Percentiles rank a stretch among this genome's conserved stretches.
phyloP scores from a whole-genome alignment of 2,329 filamentous ascomycete genomes.

The Madurella mycetomatis region DNA sequence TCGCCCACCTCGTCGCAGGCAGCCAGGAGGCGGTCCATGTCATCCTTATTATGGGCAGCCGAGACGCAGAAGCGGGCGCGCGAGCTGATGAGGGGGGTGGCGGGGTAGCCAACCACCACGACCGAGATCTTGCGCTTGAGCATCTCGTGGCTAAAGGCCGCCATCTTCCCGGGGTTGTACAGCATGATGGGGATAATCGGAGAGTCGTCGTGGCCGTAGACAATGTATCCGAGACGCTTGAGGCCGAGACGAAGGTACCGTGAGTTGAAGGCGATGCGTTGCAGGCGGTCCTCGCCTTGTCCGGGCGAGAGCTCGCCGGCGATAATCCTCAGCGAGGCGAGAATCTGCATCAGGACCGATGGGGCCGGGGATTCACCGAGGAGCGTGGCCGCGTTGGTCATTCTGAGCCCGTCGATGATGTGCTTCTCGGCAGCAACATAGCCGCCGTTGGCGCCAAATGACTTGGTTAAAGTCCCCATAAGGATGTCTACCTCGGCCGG shows the following conservation, averaged over 20 bases:
- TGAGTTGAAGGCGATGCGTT: conserved; percentile 96
- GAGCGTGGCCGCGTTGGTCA: conserved; percentile 78
- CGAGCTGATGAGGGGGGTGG: conserved; percentile 90
- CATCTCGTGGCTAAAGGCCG: conserved; percentile 98
- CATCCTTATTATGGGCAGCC: conserved; percentile 95
- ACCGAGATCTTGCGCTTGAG: conserved; percentile 95
- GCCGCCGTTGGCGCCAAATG: conserved; percentile 95
- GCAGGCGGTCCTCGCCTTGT: conserved; percentile 91
- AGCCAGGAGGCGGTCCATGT: conserved; percentile 81
- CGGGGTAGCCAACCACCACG: conserved; percentile 94
- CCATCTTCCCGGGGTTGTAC: conserved; percentile 98
- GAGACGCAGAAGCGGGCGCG: conserved; percentile 95
- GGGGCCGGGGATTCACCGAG: conserved; percentile 86
- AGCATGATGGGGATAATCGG: conserved; percentile 92
- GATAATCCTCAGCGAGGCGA: conserved; percentile 81
- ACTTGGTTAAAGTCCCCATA: conserved; percentile 98
- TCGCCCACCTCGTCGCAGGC: conserved; percentile 94
- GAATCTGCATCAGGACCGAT: conserved; percentile 85
- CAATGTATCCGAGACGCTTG: conserved; percentile 93
- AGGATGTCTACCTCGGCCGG: conserved; percentile 85
- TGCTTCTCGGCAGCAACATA: conserved; percentile 87
- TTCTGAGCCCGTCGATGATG: conserved; percentile 87
- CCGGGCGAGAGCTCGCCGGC: conserved; percentile 81
- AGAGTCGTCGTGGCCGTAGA: conserved; percentile 96
- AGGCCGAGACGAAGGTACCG: conserved; percentile 95